A percentile compares a stretch with the other conserved stretches of the same genome.
phyloP scores from a whole-genome alignment of 1,284 basidiomycete genomes.

The Ceratobasidium sp. region DNA sequence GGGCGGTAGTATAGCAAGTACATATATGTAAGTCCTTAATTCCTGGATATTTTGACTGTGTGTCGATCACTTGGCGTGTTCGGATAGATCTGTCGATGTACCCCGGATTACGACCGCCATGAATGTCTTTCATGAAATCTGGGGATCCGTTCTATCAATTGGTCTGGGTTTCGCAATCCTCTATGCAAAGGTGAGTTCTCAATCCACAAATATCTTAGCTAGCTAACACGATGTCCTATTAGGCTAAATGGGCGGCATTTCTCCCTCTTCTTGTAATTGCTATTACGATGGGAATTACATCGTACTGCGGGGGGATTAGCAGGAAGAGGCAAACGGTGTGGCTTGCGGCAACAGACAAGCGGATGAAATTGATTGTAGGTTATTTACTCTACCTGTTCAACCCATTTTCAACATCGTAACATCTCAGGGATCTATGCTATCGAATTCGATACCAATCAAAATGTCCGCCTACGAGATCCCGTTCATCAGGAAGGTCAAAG shows the following conservation, averaged over 20 bases:
- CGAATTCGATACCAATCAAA: constrained; percentile 16
- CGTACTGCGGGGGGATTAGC: constrained; percentile 11
- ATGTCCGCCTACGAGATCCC: constrained; percentile 21
- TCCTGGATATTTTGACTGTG: not conserved
- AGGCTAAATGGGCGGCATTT: constrained; percentile 21
- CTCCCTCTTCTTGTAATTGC: not conserved
- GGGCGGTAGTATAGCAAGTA: constrained; percentile 1
- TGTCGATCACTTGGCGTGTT: not conserved
- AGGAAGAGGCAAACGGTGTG: not conserved
- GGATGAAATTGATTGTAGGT: constrained; percentile 23
- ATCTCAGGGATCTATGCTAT: constrained; percentile 4
- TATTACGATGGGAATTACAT: constrained; percentile 11
- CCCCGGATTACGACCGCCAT: not conserved
- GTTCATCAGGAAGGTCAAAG: constrained; percentile 6
- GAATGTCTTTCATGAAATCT: not conserved
- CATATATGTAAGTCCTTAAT: constrained; percentile 15
- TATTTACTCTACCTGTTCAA: not conserved
- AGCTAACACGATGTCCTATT: not conserved
- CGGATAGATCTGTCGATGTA: constrained; percentile 17
- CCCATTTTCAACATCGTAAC: too few species aligned
- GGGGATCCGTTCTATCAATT: not conserved
- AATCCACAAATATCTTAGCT: not conserved
- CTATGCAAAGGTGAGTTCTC: not conserved
- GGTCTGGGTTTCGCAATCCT: constrained; percentile 8
- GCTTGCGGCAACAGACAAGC: constrained; percentile 17